phyloP scores from a whole-genome alignment of 2,329 filamentous ascomycete species.

The Lecanicillium sp. region DNA sequence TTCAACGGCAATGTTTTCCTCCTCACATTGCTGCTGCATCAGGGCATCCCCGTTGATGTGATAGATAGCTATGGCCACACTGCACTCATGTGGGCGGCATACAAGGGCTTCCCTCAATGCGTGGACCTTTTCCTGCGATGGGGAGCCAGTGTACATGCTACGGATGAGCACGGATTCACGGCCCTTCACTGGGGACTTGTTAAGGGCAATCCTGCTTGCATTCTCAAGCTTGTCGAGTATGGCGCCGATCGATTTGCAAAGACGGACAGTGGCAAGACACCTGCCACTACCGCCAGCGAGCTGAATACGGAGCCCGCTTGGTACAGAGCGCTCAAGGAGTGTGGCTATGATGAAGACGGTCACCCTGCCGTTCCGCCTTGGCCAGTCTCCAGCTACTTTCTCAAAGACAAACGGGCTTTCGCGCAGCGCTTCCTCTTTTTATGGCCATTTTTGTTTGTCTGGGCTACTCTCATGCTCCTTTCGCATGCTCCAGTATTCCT shows the following conservation, averaged over 20 bases:
- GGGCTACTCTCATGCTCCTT: conserved; percentile 61
- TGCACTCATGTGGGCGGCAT: conserved; percentile 95
- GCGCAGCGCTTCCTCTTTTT: conserved; percentile 83
- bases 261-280: conserved; percentile 85
- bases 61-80: conserved; percentile 87
- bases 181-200: conserved; percentile 95
- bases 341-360: conserved; percentile 73
- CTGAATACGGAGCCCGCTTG: conserved; percentile 81
- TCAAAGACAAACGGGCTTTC: conserved; percentile 71
- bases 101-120: conserved; percentile 89
- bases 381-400: conserved; percentile 61
- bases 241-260: conserved; percentile 88
- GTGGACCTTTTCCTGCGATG: conserved; percentile 89
- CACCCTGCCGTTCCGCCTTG: conserved; percentile 62
- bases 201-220: conserved; percentile 80
- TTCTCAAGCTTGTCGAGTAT: conserved; percentile 92
- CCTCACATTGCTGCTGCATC: conserved; percentile 81
- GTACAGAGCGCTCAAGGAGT: conserved; percentile 74
- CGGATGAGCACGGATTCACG: conserved; percentile 87
- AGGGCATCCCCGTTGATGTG: conserved; percentile 90
- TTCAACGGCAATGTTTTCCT: conserved; percentile 94
- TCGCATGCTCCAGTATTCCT: conserved; percentile 66
- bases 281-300: conserved; percentile 74
- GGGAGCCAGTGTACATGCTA: conserved; percentile 88
- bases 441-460: conserved; percentile 74